Conservation (phyloP, 345 rosid species). For the Arabis hirsuta region DNA sequence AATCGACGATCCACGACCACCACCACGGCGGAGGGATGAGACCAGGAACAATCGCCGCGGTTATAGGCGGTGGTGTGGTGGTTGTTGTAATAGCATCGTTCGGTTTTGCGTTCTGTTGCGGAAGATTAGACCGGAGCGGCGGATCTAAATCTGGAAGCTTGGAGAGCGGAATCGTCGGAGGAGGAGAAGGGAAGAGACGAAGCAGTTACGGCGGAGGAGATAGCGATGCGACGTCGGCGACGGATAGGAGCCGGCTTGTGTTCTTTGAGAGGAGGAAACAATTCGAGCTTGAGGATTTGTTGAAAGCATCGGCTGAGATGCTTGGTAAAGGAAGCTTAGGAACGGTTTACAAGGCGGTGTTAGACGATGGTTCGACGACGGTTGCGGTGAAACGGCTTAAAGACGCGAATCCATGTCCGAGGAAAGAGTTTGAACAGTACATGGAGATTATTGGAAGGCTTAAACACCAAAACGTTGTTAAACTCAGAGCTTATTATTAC, state of each 20-base stretch:
- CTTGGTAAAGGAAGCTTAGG: conserved; percentile 94
- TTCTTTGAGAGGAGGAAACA: conserved; percentile 76
- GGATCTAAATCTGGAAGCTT: conserved; percentile 53
- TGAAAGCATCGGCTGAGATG: conserved; percentile 96
- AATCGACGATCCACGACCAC: conserved; percentile 12
- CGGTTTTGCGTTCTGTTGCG: conserved; percentile 68
- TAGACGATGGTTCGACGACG: conserved; percentile 66
- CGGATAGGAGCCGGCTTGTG: conserved; percentile 75
- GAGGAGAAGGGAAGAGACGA: conserved; percentile 57
- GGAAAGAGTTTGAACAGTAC: conserved; percentile 89
- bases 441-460: conserved; percentile 90
- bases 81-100: conserved; percentile 62
- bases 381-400: conserved; percentile 95
- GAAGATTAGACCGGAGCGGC: conserved; percentile 47
- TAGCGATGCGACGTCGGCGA: conserved; percentile 79
- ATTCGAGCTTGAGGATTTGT: conserved; percentile 85
- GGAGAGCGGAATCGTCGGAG: conserved; percentile 65
- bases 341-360: conserved; percentile 89
- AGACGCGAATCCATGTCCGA: conserved; percentile 92
- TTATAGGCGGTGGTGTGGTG: conserved; percentile 68
- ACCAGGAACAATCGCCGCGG: conserved; percentile 66
- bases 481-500: conserved; percentile 82
- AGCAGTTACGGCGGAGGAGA: conserved; percentile 53
- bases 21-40: conserved; percentile 52
- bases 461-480: conserved; percentile 74